Base-by-base conservation (phyloP, 148 eudicot species). In the Vaccinium vitisidaea region DNA sequence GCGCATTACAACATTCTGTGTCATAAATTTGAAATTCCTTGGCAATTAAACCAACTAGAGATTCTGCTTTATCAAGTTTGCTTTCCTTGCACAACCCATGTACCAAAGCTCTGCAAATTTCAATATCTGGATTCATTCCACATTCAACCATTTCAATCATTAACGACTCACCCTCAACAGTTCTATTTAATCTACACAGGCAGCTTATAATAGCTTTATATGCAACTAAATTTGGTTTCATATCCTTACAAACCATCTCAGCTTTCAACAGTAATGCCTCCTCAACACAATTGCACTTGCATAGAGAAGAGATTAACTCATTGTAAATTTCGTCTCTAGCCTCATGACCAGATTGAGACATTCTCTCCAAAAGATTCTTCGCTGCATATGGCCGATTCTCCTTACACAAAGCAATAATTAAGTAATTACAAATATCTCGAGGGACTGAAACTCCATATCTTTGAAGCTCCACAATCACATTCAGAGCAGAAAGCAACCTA, bases 301-400 rank as follows among this genome's bases (percentile, higher is more conserved):
- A 93, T 11, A 96, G 88, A 48, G 94, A 93, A 88, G 79, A 75
- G 43, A 93, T 91, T 80, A 96, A 82, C 86, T 88, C 90, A 15
- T 89, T 90, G 85, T 92, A 96, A 30, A 90, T 89, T 80, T 91
- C 90, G 79, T 54, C 86, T 61, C 70, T 88, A 6, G 90, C 89
- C 82, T 83, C 90, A 84, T 91, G 86, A 53, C 95, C 95, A 84
- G 89, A 91, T 83, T 74, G 88, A 76, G 83, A 39, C 88, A 93
- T 90, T 83, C 91, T 90, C 63, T 92, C 92, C 75, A 90, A 85
- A 53, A 94, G 91, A 82, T 85, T 89, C 84, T 88, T 89, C 6
- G 97, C 99, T 16, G 92, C 95, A 85, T 90, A 90, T n/a, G 98
- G 92, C 53, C 86, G 85, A 86, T 91, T 88, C 16, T 89, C 94